phyloP scores from a whole-genome alignment of 106 monocot species.

The Posidonia australis region DNA sequence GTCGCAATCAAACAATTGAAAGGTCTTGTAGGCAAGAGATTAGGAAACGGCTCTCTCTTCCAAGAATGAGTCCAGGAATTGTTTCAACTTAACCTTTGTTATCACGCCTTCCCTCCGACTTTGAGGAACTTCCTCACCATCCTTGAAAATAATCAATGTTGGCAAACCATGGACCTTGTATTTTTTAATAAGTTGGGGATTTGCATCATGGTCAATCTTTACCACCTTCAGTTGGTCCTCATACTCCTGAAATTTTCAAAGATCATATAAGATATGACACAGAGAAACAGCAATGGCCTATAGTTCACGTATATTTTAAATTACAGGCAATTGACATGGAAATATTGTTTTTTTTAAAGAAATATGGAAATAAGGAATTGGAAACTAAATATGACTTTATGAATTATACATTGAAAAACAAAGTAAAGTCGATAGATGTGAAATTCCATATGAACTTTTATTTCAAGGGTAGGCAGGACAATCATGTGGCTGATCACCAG shows the following conservation, averaged over 20 bases:
- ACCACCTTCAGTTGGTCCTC: slow-evolving; percentile 62
- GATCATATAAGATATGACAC: not conserved
- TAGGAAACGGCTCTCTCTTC: slow-evolving; percentile 41
- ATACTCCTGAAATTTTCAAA: slow-evolving; percentile 49
- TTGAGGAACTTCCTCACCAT: slow-evolving; percentile 69
- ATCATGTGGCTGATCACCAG: no score
- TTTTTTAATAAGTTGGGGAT: slow-evolving; percentile 73
- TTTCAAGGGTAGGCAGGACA: no score
- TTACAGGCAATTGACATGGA: no score
- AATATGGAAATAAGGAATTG: no score
- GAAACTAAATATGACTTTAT: no score
- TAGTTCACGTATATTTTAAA: not conserved
- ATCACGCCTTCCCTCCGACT: slow-evolving; percentile 84
- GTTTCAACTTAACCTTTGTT: slow-evolving; percentile 71
- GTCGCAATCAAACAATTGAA: not conserved
- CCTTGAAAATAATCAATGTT: slow-evolving; percentile 68
- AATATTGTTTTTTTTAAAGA: no score
- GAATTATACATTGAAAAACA: no score
- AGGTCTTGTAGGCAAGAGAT: slow-evolving; percentile 2
- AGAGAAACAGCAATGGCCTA: not conserved
- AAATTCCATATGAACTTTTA: no score
- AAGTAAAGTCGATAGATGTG: no score
- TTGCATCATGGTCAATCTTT: slow-evolving; percentile 95
- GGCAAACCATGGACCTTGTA: slow-evolving; percentile 91
- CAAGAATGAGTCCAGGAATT: slow-evolving; percentile 60